phyloP scores from a whole-genome alignment of 139 green algal species.

The Nannochloris sp. region DNA sequence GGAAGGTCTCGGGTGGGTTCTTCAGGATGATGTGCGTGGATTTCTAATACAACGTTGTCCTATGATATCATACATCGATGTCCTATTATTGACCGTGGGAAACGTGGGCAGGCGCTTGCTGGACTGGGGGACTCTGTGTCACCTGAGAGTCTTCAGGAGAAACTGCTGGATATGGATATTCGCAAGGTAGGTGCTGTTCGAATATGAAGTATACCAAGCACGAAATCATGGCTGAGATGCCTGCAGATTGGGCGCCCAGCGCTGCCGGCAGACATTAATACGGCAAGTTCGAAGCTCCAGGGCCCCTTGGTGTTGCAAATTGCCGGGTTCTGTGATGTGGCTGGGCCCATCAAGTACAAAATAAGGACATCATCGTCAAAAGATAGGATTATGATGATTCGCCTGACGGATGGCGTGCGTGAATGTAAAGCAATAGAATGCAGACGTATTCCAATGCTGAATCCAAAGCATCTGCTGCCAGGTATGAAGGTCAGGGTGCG shows the following conservation, averaged over 20 bases:
- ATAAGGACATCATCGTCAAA: background rate
- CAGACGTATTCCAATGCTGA: background rate
- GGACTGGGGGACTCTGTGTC: background rate
- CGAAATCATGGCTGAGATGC: background rate
- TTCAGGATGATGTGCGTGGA: background rate
- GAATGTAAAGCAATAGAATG: conserved; percentile 19
- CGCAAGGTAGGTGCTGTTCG: background rate
- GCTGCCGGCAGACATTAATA: conserved; percentile 21
- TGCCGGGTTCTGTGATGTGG: background rate
- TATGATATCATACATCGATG: too few species aligned
- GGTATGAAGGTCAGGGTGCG: conserved; percentile 16
- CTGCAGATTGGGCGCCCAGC: conserved; percentile 13
- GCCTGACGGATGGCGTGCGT: conserved; percentile 17
- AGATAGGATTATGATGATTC: conserved; percentile 16
- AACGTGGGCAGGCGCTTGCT: background rate
- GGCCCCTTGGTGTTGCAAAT: conserved; percentile 19
- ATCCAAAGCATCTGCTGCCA: conserved; percentile 11
- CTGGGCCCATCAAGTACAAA: conserved; percentile 7
- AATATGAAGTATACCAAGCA: background rate
- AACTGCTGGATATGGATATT: background rate
- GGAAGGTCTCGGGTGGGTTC: background rate
- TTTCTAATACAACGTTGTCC: background rate
- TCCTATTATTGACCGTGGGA: too few species aligned
- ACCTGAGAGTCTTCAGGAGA: background rate
- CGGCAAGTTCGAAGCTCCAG: conserved; percentile 8